Percentiles rank a stretch among this genome's conserved stretches.
These are phyloP conservation scores for Aspergillus olivimuriae DNA, from an alignment of 495 filamentous ascomycete species.

Conservation along the genomic window DNA sequence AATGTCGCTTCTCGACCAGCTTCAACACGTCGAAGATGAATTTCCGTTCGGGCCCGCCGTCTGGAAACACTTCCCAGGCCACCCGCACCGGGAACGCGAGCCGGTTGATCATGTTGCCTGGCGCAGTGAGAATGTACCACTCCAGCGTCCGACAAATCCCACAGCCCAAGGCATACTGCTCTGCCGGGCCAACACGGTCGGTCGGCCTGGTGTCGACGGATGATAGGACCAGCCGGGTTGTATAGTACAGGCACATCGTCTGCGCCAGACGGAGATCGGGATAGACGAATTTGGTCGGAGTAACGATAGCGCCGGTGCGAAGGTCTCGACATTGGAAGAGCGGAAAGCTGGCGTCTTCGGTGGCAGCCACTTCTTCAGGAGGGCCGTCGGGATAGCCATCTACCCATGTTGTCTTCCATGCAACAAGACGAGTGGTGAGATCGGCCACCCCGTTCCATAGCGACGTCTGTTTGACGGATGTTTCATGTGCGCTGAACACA, in stretches of 20 bases:
- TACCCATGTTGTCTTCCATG: slow-evolving; percentile 33
- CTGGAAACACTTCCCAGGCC: slow-evolving; percentile 38
- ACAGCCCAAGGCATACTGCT: slow-evolving; percentile 37
- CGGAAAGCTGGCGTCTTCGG: slow-evolving; percentile 25
- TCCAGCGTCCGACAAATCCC: slow-evolving; percentile 37
- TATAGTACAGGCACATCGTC: slow-evolving; percentile 39
- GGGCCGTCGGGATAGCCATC: slow-evolving; percentile 31
- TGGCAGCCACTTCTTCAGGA: slow-evolving; percentile 22
- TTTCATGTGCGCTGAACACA: slow-evolving; percentile 27
- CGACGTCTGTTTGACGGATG: slow-evolving; percentile 28
- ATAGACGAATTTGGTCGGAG: slow-evolving; percentile 31
- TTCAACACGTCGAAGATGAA: slow-evolving; percentile 35
- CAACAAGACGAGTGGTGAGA: slow-evolving; percentile 24
- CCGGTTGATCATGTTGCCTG: slow-evolving; percentile 43
- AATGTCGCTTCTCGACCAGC: slow-evolving; percentile 35
- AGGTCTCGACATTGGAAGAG: slow-evolving; percentile 34
- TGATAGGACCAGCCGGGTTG: slow-evolving; percentile 31
- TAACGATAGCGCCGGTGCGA: slow-evolving; percentile 31
- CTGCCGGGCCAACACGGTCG: slow-evolving; percentile 25
- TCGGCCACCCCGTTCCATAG: slow-evolving; percentile 34
- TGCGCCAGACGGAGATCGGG: slow-evolving; percentile 38
- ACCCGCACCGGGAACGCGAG: slow-evolving; percentile 39
- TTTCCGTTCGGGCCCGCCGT: slow-evolving; percentile 29
- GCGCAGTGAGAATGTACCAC: slow-evolving; percentile 34
- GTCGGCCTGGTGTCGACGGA: slow-evolving; percentile 30